A percentile compares a stretch with the other conserved stretches of the same genome.
Conservation (phyloP, 73 alveolate genomes). For the Durusdinium trenchii region DNA sequence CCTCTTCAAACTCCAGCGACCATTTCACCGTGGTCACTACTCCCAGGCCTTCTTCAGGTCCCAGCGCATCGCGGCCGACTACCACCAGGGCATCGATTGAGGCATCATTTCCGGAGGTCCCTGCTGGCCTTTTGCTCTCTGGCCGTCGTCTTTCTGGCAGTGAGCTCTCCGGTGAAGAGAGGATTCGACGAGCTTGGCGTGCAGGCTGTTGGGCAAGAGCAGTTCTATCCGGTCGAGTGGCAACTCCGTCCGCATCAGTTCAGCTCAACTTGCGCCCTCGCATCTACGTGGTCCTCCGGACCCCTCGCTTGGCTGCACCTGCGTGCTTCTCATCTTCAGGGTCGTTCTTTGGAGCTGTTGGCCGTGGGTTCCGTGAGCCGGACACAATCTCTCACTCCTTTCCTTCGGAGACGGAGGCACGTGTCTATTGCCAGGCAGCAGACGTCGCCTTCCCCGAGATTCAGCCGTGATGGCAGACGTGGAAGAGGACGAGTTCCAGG, state of each 20-base stretch:
- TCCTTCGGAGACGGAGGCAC: conserved; percentile 51
- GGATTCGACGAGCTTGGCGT: conserved; percentile 14
- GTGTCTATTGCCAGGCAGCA: neutral
- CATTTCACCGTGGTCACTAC: no score
- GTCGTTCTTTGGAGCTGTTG: no score
- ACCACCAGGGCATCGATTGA: neutral
- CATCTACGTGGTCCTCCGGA: neutral
- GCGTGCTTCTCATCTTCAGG: neutral
- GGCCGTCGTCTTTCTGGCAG: neutral
- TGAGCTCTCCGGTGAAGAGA: neutral
- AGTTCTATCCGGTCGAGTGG: neutral
- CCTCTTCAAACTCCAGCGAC: no score
- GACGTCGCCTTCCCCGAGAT: neutral
- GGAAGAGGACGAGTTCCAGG: neutral
- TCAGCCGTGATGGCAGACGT: neutral
- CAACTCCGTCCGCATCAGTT: neutral
- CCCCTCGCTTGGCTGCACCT: neutral
- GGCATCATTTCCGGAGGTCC: neutral
- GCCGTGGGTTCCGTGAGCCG: no score
- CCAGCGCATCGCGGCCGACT: no score
- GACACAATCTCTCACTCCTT: neutral
- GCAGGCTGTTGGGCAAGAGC: conserved; percentile 28
- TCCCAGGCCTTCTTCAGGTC: no score
- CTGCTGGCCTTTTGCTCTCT: neutral
- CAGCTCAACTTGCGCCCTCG: neutral